Conservation (phyloP, 208 protist species). For the Trypanosoma scelopori region DNA sequence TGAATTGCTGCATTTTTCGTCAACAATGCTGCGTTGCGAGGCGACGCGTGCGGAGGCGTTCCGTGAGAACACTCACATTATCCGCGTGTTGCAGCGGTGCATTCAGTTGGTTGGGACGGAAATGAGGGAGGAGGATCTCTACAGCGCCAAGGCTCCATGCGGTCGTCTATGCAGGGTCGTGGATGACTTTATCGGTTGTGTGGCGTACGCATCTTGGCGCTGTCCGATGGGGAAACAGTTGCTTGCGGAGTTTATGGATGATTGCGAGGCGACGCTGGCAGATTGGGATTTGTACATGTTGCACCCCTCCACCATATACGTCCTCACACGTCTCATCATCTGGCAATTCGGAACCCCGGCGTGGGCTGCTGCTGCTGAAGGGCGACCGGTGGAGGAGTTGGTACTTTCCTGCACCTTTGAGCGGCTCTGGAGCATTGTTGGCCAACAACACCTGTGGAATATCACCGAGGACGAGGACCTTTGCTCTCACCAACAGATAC, state of each 20-base stretch:
- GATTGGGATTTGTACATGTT: conserved; percentile 86
- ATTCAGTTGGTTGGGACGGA: conserved; percentile 57
- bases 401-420: conserved; percentile 65
- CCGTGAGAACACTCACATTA: conserved; percentile 21
- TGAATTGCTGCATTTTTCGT: conserved; percentile 67
- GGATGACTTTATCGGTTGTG: conserved; percentile 70
- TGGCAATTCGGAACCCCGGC: conserved; percentile 69
- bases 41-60: conserved; percentile 35
- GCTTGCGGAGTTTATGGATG: conserved; percentile 54
- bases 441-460: conserved; percentile 79
- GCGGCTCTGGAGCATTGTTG: conserved; percentile 80
- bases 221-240: not conserved
- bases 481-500: conserved; percentile 76
- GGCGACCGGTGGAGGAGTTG: conserved; percentile 46
- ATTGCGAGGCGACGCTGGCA: conserved; percentile 55
- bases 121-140: conserved; percentile 63
- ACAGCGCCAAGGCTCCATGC: conserved; percentile 39
- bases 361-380: conserved; percentile 1
- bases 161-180: conserved; percentile 50
- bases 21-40: conserved; percentile 44
- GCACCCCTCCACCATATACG: conserved; percentile 79
- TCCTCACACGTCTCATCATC: conserved; percentile 57
- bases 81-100: conserved; percentile 49
- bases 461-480: conserved; percentile 69
- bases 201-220: conserved; percentile 44